Evolutionary conservation across 805 yeast species (phyloP), one percentile per base, ranked within the genome.

Genomic region (Ogataea henricii): DNA sequence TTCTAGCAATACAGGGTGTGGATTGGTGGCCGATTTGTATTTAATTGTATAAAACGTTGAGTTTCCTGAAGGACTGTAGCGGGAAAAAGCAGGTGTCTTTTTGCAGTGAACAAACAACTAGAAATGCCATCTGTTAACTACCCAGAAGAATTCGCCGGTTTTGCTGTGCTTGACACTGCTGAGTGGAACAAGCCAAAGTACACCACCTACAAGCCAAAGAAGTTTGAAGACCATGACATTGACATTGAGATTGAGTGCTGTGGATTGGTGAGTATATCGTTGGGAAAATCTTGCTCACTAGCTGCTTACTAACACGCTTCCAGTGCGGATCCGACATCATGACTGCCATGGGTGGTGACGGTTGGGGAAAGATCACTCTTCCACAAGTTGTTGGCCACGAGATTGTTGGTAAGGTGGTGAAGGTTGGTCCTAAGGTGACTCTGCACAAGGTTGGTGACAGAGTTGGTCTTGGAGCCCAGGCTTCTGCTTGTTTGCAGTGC

Each of bases 261-360:
- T 65, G 87, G 87, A 58, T 70, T 84, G 9, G 52, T 48, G 45
- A 35, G 52, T 48, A 10, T 6, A 43, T 37, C 10, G 4, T 9
- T 27, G 4, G 10, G 10, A 10, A 10, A 6, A 10, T 30, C 8
- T 30, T 30, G 34, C 7, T n/a, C n/a, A n/a, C n/a, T n/a, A 30
- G 16, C 18, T n/a, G 12, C 17, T 30, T 13, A n/a, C 14, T 26
- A 42, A 25, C 33, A 10, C 17, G 3, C 6, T 23, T 21, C 8
- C n/a, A 48, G 52, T 84, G 90, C 68, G 90, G 88, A 16, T 74
- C 82, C 26, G 89, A 84, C 58, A 60, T 78, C 37, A 77, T 77
- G 65, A 72, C 78, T 22, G 72, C 79, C 36, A 65, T 67, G 46
- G 83, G 79, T 52, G 71, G 68, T 45, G 68, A 71, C 45, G 73